phyloP scores from a whole-genome alignment of 129 eudicot species.

The Escallonia rubra region DNA sequence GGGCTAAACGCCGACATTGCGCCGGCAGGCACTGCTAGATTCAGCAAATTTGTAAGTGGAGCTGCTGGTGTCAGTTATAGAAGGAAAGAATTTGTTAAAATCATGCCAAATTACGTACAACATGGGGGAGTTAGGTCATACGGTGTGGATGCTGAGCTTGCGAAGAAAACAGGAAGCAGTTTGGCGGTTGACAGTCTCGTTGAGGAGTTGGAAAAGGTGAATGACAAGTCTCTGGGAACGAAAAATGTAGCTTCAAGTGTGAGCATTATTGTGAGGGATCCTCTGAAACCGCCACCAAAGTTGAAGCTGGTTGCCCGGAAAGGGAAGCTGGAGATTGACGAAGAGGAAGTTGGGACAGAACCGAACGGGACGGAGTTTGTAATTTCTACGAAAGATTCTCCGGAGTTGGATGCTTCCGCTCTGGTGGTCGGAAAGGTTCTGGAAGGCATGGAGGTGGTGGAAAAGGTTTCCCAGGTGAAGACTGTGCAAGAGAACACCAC shows the following conservation, averaged over 20 bases:
- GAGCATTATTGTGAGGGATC: conserved; percentile 78
- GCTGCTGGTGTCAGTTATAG: conserved; percentile 78
- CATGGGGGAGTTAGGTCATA: conserved; percentile 96
- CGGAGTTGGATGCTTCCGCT: conserved; percentile 66
- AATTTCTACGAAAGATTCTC: conserved; percentile 67
- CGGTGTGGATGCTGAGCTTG: conserved; percentile 86
- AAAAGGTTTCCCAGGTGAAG: conserved; percentile 61
- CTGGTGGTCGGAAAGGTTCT: conserved; percentile 81
- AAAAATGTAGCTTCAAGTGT: conserved; percentile 70
- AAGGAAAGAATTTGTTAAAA: conserved; percentile 78
- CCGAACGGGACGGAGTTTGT: conserved; percentile 93
- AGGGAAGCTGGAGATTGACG: conserved; percentile 82
- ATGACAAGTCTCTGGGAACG: conserved; percentile 41
- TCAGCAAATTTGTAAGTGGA: conserved; percentile 71
- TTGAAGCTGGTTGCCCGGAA: conserved; percentile 74
- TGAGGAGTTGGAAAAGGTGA: conserved; percentile 50
- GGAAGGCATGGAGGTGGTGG: conserved; percentile 86
- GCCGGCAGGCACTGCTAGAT: conserved; percentile 65
- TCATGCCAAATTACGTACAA: conserved; percentile 76
- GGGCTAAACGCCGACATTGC: conserved; percentile 58
- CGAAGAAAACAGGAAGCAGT: conserved; percentile 54
- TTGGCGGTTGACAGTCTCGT: conserved; percentile 48
- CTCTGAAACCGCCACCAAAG: conserved; percentile 84
- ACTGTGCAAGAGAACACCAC: conserved; percentile 85
- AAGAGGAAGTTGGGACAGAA: conserved; percentile 72